Evolutionary conservation across 371 early-diverging fungal species (phyloP).

Genomic region (Conidiobolus coronatus): DNA sequence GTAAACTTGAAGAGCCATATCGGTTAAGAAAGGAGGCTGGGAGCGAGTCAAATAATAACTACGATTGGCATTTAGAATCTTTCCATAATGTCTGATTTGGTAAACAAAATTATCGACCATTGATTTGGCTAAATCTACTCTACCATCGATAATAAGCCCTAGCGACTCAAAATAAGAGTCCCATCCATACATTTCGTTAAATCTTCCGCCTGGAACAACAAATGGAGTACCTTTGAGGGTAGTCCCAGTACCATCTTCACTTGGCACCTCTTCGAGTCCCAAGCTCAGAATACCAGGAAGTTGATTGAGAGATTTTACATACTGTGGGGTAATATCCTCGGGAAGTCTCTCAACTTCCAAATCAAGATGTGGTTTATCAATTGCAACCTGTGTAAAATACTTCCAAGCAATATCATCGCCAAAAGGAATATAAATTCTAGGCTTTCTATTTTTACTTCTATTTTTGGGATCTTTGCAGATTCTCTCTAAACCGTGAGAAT

Average conservation of each 20-base stretch:
- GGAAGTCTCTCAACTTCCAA: constrained; percentile 70
- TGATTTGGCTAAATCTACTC: constrained; percentile 55
- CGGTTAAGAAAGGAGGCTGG: constrained; percentile 94
- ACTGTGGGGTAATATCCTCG: constrained; percentile 61
- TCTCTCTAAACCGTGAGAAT: constrained; percentile 67
- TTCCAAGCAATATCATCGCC: constrained; percentile 47
- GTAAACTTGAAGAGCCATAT: constrained; percentile 77
- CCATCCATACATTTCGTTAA: constrained; percentile 98
- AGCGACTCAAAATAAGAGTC: constrained; percentile 87
- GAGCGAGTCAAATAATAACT: constrained; percentile 88
- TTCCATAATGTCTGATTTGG: constrained; percentile 90
- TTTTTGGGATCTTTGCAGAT: constrained; percentile 91
- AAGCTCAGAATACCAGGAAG: constrained; percentile 75
- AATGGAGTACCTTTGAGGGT: constrained; percentile 61
- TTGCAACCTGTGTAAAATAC: constrained; percentile 50
- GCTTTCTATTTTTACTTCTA: constrained; percentile 42
- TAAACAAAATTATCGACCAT: constrained; percentile 95
- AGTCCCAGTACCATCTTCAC: constrained; percentile 20
- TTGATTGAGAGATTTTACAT: constrained; percentile 74
- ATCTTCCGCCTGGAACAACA: constrained; percentile 93
- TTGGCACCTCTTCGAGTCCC: constrained; percentile 36
- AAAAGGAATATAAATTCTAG: constrained; percentile 75
- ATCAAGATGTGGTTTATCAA: constrained; percentile 36
- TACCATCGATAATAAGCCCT: constrained; percentile 66
- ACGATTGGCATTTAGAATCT: constrained; percentile 93